Percentiles rank a stretch among this genome's conserved stretches.
Conservation (phyloP, 228 moss, liverwort and hornwort species). For the Sphagnum magellanicum region DNA sequence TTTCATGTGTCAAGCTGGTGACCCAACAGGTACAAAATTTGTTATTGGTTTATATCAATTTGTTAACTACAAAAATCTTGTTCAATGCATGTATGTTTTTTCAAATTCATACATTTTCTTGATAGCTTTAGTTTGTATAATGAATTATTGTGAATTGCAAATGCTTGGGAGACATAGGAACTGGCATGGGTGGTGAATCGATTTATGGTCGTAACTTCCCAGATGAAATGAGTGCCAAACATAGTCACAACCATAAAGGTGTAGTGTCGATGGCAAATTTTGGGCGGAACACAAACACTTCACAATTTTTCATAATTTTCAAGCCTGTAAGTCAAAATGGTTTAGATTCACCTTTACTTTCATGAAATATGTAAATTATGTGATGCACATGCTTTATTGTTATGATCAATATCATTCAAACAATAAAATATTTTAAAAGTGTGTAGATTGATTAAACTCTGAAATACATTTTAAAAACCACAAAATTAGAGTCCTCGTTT, state of each 20-base stretch:
- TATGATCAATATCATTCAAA: no score
- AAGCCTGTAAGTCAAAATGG: slow-evolving; percentile 39
- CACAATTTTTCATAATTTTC: slow-evolving; percentile 90
- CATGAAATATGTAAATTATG: not conserved
- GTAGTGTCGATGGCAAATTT: slow-evolving; percentile 96
- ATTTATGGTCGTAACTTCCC: slow-evolving; percentile 72
- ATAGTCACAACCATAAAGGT: slow-evolving; percentile 81
- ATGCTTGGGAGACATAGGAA: slow-evolving; percentile 23
- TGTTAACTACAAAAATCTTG: not conserved
- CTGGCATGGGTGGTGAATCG: slow-evolving; percentile 72
- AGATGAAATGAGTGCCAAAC: slow-evolving; percentile 88
- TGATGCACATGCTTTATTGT: no score
- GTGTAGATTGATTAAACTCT: no score
- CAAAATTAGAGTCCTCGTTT: no score
- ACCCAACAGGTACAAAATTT: slow-evolving; percentile 58
- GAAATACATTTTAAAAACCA: no score
- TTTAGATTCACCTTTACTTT: not conserved
- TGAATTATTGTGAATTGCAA: not conserved
- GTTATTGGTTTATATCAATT: not conserved
- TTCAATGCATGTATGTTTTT: not conserved
- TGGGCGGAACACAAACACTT: slow-evolving; percentile 81
- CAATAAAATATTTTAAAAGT: no score
- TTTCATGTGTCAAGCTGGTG: slow-evolving; percentile 93
- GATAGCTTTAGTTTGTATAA: no score
- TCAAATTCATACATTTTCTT: no score